Base-by-base conservation (phyloP, 805 yeast species). In the Kuraishia floccosa region DNA sequence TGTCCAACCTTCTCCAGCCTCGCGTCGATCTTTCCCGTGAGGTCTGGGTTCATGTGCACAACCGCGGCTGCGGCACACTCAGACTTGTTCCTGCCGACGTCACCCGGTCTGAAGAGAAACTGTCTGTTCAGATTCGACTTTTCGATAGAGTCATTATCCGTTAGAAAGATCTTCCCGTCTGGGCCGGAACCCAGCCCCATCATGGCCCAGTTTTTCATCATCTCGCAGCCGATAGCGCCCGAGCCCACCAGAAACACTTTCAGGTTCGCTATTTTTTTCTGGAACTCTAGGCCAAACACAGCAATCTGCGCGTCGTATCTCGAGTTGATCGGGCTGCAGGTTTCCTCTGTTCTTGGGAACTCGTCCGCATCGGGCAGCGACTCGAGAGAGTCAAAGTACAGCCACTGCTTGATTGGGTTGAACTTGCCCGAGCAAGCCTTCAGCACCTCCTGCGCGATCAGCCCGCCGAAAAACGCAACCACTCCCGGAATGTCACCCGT, bases 171-270 rank as follows among this genome's bases (percentile, higher is more conserved):
- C 44, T 73, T 69, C 46, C 98, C 98, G 3, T 80, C 56, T 24
- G 87, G 84, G 25, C 97, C 97, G 16, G 94, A 68, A 22, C 94
- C 97, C 32, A 91, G 61, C 27, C 98, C 98, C 72, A 87, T 68
- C 70, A 91, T 69, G 4, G 98, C 96, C 97, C 97, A 91, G 50
- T 85, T 87, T 59, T 91, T 91, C 47, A 91, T 66, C 87, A 91
- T 89, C 60, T 91, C 98, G 63, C 98, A 91, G 24, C 98, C 98
- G 63, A 91, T 91, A 13, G 98, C 98, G 52, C 98, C 98, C 2
- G 96, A 68, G 27, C 98, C 98, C 25, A 91, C 98, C 41, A 91
- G 63, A 55, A 91, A 89, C 3, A 87, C 85, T 47, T 74, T 79
- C 39, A 81, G 60, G 54, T 87, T 84, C 24, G 83, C 72, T 35